Conservation (phyloP, 2,329 filamentous ascomycete species). For the Ophiocordyceps polyrhachis-furcata region DNA sequence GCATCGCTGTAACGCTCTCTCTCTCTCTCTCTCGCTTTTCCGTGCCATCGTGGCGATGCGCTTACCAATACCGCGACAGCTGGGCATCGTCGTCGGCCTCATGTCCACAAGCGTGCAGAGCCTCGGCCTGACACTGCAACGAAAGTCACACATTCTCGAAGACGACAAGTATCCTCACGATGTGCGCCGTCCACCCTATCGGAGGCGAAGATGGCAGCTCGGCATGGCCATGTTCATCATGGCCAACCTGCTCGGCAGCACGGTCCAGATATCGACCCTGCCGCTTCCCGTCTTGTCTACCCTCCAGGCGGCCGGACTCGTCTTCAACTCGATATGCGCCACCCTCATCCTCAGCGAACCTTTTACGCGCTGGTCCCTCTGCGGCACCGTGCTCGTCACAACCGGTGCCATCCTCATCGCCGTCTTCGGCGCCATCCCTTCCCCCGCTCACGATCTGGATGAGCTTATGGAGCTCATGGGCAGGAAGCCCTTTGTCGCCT, state of each 20-base stretch:
- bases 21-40: not conserved
- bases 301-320: conserved; percentile 82
- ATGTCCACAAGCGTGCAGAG: conserved; percentile 90
- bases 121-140: conserved; percentile 83
- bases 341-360: conserved; percentile 82
- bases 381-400: conserved; percentile 77
- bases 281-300: conserved; percentile 89
- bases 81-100: conserved; percentile 85
- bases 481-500: conserved; percentile 59
- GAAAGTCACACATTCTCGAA: conserved; percentile 95
- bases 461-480: conserved; percentile 64
- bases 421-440: conserved; percentile 81
- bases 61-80: conserved; percentile 25
- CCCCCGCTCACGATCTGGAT: conserved; percentile 71
- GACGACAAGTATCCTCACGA: conserved; percentile 76
- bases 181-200: conserved; percentile 69
- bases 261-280: conserved; percentile 91
- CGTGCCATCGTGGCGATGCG: not conserved
- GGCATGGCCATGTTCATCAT: conserved; percentile 96
- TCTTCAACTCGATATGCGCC: conserved; percentile 97
- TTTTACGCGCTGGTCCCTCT: conserved; percentile 83
- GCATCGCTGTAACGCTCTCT: conserved; percentile 44
- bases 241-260: conserved; percentile 85
- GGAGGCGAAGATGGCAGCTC: conserved; percentile 82
- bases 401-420: conserved; percentile 81